Evolutionary conservation across 2,329 filamentous ascomycete species (phyloP).

Genomic region (Leptographium galeiforme): DNA sequence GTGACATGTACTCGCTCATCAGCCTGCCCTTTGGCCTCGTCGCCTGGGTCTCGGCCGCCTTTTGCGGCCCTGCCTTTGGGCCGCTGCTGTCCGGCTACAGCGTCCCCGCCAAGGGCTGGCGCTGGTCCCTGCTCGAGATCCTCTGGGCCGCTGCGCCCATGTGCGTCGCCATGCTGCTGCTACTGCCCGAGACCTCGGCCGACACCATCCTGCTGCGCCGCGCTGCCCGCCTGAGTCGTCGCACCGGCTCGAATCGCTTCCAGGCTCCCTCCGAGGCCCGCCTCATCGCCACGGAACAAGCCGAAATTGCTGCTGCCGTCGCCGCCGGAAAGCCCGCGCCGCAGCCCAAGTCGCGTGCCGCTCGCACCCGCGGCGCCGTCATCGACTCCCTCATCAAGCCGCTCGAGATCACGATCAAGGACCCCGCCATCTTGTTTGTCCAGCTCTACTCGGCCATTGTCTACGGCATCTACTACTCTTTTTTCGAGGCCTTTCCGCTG

Average conservation of each 20-base stretch:
- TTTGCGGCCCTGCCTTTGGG: conserved; percentile 40
- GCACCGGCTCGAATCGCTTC: conserved; percentile 43
- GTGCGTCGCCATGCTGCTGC: conserved; percentile 22
- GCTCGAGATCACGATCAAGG: conserved; percentile 35
- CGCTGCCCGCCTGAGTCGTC: conserved; percentile 33
- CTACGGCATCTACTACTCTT: conserved; percentile 49
- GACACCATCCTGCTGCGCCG: conserved; percentile 40
- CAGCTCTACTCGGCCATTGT: conserved; percentile 48
- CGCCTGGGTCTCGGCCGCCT: conserved; percentile 47
- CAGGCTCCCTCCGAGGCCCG: conserved; percentile 50
- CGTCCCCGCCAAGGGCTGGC: conserved; percentile 18
- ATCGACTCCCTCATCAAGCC: conserved; percentile 48
- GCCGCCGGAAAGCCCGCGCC: not conserved
- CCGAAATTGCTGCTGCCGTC: not conserved
- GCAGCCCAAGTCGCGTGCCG: not conserved
- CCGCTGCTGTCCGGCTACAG: conserved; percentile 30
- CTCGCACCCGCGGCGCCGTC: conserved; percentile 22
- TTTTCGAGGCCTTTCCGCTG: conserved; percentile 54
- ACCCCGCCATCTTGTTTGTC: conserved; percentile 48
- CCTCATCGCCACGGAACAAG: not conserved
- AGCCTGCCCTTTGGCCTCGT: conserved; percentile 64
- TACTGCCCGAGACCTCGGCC: conserved; percentile 25
- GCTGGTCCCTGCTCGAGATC: conserved; percentile 22
- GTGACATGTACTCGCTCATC: conserved; percentile 44
- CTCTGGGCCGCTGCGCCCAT: conserved; percentile 22